Percentiles rank a stretch among this genome's conserved stretches.
Evolutionary conservation across 345 rosid species (phyloP).

Genomic region (Limnanthes douglasii): DNA sequence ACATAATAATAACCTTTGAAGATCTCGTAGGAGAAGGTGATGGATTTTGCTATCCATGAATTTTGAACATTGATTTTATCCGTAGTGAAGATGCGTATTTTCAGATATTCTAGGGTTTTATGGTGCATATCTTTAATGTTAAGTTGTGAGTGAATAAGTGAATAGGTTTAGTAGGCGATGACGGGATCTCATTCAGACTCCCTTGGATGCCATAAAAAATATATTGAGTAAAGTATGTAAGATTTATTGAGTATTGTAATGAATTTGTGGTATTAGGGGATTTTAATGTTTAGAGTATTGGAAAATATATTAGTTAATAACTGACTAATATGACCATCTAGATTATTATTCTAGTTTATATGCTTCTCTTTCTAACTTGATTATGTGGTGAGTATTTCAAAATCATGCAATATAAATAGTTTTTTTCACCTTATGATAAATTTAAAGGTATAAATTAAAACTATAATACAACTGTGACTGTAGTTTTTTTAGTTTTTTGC

Average conservation of each 20-base stretch:
- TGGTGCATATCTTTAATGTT: no score
- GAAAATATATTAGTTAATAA: no score
- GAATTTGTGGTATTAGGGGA: no score
- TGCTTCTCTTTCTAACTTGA: no score
- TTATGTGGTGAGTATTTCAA: conserved; percentile 60
- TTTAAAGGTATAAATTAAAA: conserved; percentile 42
- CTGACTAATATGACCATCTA: no score
- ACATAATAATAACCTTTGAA: conserved; percentile 44
- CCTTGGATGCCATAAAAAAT: conserved; percentile 39
- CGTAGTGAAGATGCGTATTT: conserved; percentile 30
- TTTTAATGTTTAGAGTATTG: no score
- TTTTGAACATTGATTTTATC: conserved; percentile 42
- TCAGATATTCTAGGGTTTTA: not conserved
- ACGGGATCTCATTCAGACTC: conserved; percentile 50
- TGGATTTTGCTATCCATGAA: conserved; percentile 57
- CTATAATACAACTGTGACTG: not conserved
- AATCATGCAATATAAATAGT: conserved; percentile 58
- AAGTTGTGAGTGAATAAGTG: not conserved
- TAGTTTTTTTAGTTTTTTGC: conserved; percentile 1
- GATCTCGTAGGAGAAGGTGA: conserved; percentile 32
- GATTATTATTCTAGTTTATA: no score
- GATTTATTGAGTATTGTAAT: conserved; percentile 58
- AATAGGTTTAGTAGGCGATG: conserved; percentile 34
- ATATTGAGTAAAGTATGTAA: conserved; percentile 18
- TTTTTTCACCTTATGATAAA: conserved; percentile 71